Percentiles rank a stretch among this genome's conserved stretches.
Evolutionary conservation across 2,329 filamentous ascomycete genomes (phyloP).

Genomic region (Leptographium radiaticola): DNA sequence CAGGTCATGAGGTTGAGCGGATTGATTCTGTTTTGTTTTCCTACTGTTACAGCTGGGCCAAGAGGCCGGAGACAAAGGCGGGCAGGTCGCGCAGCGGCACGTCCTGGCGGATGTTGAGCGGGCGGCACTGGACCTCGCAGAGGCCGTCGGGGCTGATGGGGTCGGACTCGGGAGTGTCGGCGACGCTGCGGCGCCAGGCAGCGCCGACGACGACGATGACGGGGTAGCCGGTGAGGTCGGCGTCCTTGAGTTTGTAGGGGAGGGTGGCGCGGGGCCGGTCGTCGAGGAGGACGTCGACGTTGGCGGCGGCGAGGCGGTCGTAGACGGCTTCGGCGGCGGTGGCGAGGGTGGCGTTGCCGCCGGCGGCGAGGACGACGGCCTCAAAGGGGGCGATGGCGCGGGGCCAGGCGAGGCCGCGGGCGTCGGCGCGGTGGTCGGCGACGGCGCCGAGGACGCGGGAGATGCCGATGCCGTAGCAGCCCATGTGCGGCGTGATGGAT

Average conservation of each 20-base stretch:
- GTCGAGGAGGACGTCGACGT: constrained; percentile 45
- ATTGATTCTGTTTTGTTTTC: background rate
- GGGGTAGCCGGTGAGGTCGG: constrained; percentile 80
- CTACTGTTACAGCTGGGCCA: constrained; percentile 32
- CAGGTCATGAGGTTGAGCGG: background rate
- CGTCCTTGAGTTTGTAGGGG: constrained; percentile 81
- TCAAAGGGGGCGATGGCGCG: constrained; percentile 75
- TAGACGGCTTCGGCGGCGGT: constrained; percentile 46
- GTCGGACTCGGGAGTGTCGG: constrained; percentile 19
- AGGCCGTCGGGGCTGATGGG: constrained; percentile 1
- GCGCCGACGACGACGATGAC: constrained; percentile 69
- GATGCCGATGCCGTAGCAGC: constrained; percentile 89
- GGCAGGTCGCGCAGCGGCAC: constrained; percentile 38
- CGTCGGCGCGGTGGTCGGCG: constrained; percentile 61
- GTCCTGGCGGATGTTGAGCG: constrained; percentile 46
- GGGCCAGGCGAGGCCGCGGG: constrained; percentile 76
- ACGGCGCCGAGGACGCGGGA: constrained; percentile 82
- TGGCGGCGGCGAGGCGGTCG: constrained; percentile 34
- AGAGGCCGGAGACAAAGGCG: constrained; percentile 29
- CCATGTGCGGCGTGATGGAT: constrained; percentile 53
- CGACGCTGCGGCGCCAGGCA: constrained; percentile 48
- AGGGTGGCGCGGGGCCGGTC: constrained; percentile 56
- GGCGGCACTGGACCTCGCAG: constrained; percentile 72
- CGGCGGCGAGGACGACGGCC: constrained; percentile 49
- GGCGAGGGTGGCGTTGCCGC: constrained; percentile 19